Conservation (phyloP, 1,284 basidiomycete genomes). For the Ganoderma meredithae region DNA sequence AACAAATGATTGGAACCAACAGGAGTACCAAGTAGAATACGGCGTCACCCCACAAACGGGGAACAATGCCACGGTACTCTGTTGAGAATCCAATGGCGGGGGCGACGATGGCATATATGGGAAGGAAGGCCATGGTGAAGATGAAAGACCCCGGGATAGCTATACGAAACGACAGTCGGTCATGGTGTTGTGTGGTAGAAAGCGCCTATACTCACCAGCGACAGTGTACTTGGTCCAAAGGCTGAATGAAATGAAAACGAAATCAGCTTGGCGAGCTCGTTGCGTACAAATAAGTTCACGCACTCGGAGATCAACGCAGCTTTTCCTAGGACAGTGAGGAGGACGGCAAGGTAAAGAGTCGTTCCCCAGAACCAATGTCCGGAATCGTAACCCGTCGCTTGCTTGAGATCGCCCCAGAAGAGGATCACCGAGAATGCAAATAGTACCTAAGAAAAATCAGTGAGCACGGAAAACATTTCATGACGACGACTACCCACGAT, state of each 20-base stretch:
- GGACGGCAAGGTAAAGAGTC: constrained; percentile 89
- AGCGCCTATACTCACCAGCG: constrained; percentile 59
- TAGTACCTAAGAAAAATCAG: constrained; percentile 61
- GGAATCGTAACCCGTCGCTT: constrained; percentile 80
- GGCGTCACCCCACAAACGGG: constrained; percentile 85
- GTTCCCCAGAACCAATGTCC: constrained; percentile 99
- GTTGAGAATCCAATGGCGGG: constrained; percentile 90
- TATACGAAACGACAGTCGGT: constrained; percentile 37
- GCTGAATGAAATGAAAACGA: constrained; percentile 50
- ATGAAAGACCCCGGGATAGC: constrained; percentile 97
- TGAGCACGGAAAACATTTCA: background rate
- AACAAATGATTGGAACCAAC: constrained; percentile 88
- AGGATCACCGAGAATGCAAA: constrained; percentile 90
- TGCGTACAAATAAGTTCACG: constrained; percentile 43
- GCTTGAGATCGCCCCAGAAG: constrained; percentile 92
- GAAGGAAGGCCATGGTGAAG: constrained; percentile 94
- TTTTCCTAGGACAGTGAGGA: constrained; percentile 96
- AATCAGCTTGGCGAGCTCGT: constrained; percentile 25
- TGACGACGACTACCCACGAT: constrained; percentile 61
- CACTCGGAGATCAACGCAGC: constrained; percentile 98
- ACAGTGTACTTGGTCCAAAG: constrained; percentile 99
- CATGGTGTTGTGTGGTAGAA: background rate
- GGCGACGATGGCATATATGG: constrained; percentile 89
- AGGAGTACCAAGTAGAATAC: constrained; percentile 93
- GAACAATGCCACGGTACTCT: constrained; percentile 90